phyloP scores from a whole-genome alignment of 73 alveolate genomes.

The Halteria grandinella region DNA sequence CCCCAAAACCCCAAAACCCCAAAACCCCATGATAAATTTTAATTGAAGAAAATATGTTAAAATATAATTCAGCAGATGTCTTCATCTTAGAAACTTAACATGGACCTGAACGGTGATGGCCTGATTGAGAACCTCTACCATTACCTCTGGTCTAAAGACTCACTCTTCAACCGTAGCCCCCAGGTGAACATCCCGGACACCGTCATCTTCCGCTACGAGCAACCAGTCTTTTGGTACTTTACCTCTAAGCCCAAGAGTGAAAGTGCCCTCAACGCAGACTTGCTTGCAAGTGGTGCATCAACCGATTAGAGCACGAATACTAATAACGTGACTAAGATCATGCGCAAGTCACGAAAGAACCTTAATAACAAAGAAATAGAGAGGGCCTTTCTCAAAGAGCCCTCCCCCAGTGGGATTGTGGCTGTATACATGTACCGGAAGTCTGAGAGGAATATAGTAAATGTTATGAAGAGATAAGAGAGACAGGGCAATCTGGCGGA shows the following conservation, averaged over 20 bases:
- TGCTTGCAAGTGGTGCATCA: no score
- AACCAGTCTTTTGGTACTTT: slow-evolving; percentile 92
- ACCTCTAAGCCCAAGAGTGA: slow-evolving; percentile 70
- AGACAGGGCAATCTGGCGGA: neutral
- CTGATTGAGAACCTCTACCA: no score
- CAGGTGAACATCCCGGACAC: slow-evolving; percentile 83
- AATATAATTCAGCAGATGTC: no score
- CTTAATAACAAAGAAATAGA: slow-evolving; percentile 79
- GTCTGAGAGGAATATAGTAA: slow-evolving; percentile 50
- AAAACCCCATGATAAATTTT: no score
- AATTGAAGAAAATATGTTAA: no score
- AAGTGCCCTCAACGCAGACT: no score
- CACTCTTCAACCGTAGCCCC: slow-evolving; percentile 80
- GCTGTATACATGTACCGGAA: slow-evolving; percentile 79
- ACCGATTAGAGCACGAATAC: slow-evolving; percentile 6
- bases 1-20: no score
- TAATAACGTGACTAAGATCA: slow-evolving; percentile 36
- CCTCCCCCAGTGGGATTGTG: slow-evolving; percentile 84
- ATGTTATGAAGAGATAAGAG: slow-evolving; percentile 37
- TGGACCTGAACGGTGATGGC: no score
- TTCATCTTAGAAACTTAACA: no score
- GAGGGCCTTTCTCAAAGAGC: slow-evolving; percentile 74
- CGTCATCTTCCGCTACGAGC: slow-evolving; percentile 78
- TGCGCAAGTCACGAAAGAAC: slow-evolving; percentile 65
- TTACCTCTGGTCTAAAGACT: slow-evolving; percentile 91